Base-by-base conservation (phyloP, 139 green algal genomes). In the Auxenochlorella pyrenoidosa region DNA sequence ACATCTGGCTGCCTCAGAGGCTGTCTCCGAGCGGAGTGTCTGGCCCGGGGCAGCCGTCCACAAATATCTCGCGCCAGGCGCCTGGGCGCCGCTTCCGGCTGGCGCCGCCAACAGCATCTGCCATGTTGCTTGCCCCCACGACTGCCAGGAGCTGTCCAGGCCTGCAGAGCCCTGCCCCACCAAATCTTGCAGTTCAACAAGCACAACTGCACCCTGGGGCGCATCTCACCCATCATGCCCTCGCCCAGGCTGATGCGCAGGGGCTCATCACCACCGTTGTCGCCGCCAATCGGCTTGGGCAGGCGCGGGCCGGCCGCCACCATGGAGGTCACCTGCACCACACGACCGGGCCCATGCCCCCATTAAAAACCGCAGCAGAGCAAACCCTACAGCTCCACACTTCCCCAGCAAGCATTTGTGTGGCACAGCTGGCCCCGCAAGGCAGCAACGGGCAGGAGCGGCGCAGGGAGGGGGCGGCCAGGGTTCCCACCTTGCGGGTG, bases 281-380 rank as follows among this genome's bases (percentile, higher is more conserved):
- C 75, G 72, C 84, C 73, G 72, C 72, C 73, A 54, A 83, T 77
- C 22, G 63, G 63, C 60, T 76, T 76, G 34, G 85, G 85, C 58
- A 70, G 47, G 66, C 75, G 82, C 16, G 88, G 90, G 40, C 88
- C 90, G 13, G 88, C 87, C 8, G 90, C 90, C 54, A 93, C 87
- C 86, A 91, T 91, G 26, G 80, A 82, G 38, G 90, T 93, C n/a
- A 92, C 90, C 89, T 93, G 89, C 72, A 72, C 41, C 47, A 77
- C n/a, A 63, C 47, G 81, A 63, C 12, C 18, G 30, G 22, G 3
- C 16, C 18, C 40, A 40, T 30, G 40, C 38, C 40, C 51, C 38
- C 73, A 34, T 79, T 12, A 54, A 4, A 2, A 34, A 21, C 5
- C 18, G 5, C 16, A 59, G 18, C 0, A 36, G 38, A 21, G 32